Conservation (phyloP, 2,329 filamentous ascomycete species). For the Juglanconis juglandina region DNA sequence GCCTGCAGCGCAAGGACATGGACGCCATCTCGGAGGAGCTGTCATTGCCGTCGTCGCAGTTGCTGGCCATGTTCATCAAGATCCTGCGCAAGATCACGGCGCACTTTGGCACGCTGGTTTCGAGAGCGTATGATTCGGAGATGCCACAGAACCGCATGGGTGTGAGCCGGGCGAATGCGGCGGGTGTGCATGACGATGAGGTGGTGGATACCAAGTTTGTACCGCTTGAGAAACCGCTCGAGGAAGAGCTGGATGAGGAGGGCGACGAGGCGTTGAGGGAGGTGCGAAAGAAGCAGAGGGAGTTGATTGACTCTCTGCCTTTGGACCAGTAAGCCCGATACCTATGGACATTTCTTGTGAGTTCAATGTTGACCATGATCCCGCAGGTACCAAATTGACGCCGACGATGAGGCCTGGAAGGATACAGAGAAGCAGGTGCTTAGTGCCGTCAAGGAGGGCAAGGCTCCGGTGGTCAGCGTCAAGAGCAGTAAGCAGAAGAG, state of each 20-base stretch:
- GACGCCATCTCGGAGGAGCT: slow-evolving; percentile 78
- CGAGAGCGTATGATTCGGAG: slow-evolving; percentile 66
- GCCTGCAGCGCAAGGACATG: slow-evolving; percentile 84
- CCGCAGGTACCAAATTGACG: slow-evolving; percentile 62
- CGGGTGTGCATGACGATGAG: slow-evolving; percentile 67
- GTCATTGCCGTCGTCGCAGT: slow-evolving; percentile 68
- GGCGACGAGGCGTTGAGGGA: slow-evolving; percentile 71
- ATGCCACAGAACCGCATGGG: slow-evolving; percentile 60
- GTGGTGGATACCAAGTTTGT: slow-evolving; percentile 62
- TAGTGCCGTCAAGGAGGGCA: slow-evolving; percentile 51
- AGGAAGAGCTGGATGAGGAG: slow-evolving; percentile 81
- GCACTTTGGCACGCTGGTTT: slow-evolving; percentile 72
- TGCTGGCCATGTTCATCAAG: slow-evolving; percentile 97
- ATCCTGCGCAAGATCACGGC: slow-evolving; percentile 82
- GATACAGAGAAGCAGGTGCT: slow-evolving; percentile 74
- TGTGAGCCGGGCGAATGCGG: slow-evolving; percentile 56
- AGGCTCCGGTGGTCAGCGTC: slow-evolving; percentile 69
- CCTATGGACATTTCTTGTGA: background rate
- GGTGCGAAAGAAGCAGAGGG: slow-evolving; percentile 75
- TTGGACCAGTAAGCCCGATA: slow-evolving; percentile 68
- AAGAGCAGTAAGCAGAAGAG: slow-evolving; percentile 75
- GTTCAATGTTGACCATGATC: background rate
- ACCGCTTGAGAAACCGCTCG: slow-evolving; percentile 66
- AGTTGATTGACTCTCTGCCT: slow-evolving; percentile 85
- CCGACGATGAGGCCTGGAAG: slow-evolving; percentile 58